Evolutionary conservation across 2,329 filamentous ascomycete species (phyloP).

Genomic region (Blastomyces parvus): DNA sequence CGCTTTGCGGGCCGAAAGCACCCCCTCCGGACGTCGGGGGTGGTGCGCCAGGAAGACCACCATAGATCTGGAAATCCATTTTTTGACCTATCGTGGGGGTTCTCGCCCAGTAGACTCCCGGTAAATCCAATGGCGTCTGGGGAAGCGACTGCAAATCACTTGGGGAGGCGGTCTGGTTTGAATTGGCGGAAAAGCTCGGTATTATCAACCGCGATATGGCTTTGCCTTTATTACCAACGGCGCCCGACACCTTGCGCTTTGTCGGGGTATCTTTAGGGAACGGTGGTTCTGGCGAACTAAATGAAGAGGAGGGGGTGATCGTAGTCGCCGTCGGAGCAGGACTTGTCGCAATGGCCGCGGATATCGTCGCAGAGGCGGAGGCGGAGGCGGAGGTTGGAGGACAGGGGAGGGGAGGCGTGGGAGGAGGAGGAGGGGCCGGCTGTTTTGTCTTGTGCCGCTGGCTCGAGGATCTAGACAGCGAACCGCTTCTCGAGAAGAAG

Average conservation of each 20-base stretch:
- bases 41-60: slow-evolving; percentile 19
- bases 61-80: slow-evolving; percentile 15
- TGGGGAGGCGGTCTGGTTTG: neutral
- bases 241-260: neutral
- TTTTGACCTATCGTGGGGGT: neutral
- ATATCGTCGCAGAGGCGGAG: neutral
- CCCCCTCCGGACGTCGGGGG: slow-evolving; percentile 26
- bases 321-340: neutral
- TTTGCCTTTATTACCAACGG: neutral
- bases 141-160: neutral
- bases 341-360: neutral
- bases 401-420: neutral
- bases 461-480: neutral
- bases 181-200: neutral
- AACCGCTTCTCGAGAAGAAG: slow-evolving; percentile 1
- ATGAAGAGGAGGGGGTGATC: neutral
- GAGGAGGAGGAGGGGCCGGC: neutral
- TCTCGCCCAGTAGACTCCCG: neutral
- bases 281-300: neutral
- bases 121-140: neutral
- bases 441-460: neutral
- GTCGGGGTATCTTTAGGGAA: neutral
- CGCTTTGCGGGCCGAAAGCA: slow-evolving; percentile 39
- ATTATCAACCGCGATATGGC: slow-evolving; percentile 4
- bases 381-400: neutral